A percentile compares a stretch with the other conserved stretches of the same genome.
Evolutionary conservation across 768 basidiomycete species (phyloP).

Genomic region (Auricularia sp.): DNA sequence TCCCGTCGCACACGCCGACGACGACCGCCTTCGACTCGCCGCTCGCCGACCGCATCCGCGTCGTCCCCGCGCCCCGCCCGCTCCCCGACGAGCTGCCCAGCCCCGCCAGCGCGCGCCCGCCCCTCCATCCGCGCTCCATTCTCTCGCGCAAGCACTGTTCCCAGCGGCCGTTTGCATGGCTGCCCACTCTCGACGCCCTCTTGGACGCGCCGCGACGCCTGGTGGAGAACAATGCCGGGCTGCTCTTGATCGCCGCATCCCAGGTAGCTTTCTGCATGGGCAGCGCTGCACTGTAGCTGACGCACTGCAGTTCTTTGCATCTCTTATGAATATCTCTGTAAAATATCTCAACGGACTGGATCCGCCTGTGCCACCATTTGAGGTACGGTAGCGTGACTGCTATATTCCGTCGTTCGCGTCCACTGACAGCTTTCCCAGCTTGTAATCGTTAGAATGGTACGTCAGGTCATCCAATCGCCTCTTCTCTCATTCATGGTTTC

Average conservation of each 20-base stretch:
- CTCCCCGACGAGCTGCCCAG: not conserved
- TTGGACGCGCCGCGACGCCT: not conserved
- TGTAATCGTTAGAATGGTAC: slow-evolving; percentile 50
- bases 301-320: slow-evolving; percentile 8
- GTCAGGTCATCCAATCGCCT: slow-evolving; percentile 6
- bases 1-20: not conserved
- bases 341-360: slow-evolving; percentile 51
- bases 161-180: not conserved
- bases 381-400: slow-evolving; percentile 28
- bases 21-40: not conserved
- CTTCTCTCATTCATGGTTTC: not conserved
- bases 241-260: slow-evolving; percentile 45
- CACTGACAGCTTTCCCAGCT: slow-evolving; percentile 23
- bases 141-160: not conserved
- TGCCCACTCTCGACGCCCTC: not conserved
- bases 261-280: slow-evolving; percentile 36
- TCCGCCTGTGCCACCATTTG: slow-evolving; percentile 44
- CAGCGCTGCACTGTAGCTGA: not conserved
- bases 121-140: not conserved
- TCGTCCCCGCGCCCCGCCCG: not conserved
- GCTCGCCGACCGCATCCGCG: not conserved
- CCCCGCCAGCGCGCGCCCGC: not conserved
- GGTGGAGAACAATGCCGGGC: slow-evolving; percentile 37
- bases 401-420: not conserved
- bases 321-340: slow-evolving; percentile 51